Conservation (phyloP, 2,329 filamentous ascomycete species). For the Madurella fahalii region DNA sequence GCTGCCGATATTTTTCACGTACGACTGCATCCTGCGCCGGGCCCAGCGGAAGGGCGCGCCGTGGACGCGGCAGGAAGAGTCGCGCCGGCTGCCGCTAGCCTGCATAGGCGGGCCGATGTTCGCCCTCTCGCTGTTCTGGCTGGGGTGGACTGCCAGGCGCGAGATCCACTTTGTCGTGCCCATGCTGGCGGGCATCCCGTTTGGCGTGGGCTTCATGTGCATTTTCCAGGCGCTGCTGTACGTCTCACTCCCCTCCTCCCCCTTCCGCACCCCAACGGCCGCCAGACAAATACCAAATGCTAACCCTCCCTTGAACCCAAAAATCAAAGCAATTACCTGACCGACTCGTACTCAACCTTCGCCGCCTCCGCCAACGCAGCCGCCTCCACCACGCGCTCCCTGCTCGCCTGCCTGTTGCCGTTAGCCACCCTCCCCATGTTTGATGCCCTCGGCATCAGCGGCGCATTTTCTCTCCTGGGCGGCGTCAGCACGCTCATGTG, state of each 20-base stretch:
- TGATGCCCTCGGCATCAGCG: slow-evolving; percentile 41
- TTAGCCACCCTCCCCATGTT: slow-evolving; percentile 52
- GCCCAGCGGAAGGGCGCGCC: slow-evolving; percentile 45
- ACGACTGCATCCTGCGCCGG: slow-evolving; percentile 56
- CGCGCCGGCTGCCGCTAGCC: slow-evolving; percentile 66
- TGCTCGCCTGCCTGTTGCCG: slow-evolving; percentile 54
- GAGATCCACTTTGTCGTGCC: slow-evolving; percentile 51
- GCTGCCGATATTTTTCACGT: slow-evolving; percentile 59
- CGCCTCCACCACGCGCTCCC: slow-evolving; percentile 44
- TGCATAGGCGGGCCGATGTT: slow-evolving; percentile 65
- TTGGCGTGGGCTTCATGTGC: slow-evolving; percentile 58
- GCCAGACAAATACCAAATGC: no score
- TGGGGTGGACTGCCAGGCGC: slow-evolving; percentile 54
- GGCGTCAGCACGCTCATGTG: slow-evolving; percentile 49
- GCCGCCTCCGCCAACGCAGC: slow-evolving; percentile 55
- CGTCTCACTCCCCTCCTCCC: background rate
- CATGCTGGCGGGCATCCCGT: slow-evolving; percentile 56
- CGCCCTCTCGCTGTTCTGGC: slow-evolving; percentile 54
- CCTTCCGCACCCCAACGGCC: slow-evolving; percentile 2
- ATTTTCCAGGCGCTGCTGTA: slow-evolving; percentile 59
- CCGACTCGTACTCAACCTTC: slow-evolving; percentile 64
- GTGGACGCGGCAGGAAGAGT: slow-evolving; percentile 63
- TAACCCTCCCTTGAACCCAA: background rate
- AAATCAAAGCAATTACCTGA: slow-evolving; percentile 50
- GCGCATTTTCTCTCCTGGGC: slow-evolving; percentile 51